These are phyloP conservation scores for Trichomonas vaginalis DNA, from an alignment of 208 protist species.

Conservation along the genomic window DNA sequence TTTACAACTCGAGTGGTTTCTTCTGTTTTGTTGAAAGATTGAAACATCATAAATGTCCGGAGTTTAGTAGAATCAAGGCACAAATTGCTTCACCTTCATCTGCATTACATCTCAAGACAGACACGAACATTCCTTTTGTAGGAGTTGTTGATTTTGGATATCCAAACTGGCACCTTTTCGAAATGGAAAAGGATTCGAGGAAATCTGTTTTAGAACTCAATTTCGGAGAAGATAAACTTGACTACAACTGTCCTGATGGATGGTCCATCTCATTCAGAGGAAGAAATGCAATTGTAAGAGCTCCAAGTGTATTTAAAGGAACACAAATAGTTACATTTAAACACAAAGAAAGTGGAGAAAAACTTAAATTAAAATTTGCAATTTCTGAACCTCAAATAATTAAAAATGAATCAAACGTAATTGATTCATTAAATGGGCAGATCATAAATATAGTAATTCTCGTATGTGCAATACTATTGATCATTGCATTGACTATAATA, in stretches of 20 bases:
- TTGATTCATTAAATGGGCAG: too few species aligned
- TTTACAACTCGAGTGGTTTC: not conserved
- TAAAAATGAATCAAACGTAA: too few species aligned
- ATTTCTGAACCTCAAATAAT: too few species aligned
- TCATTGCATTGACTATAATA: too few species aligned
- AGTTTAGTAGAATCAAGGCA: not conserved
- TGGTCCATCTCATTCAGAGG: not conserved
- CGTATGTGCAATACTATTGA: too few species aligned
- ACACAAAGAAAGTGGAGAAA: not conserved
- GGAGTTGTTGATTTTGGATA: not conserved
- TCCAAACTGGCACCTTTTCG: not conserved
- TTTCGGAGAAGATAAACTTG: not conserved
- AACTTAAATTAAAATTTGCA: not conserved
- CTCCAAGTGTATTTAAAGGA: not conserved
- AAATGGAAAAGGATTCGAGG: not conserved
- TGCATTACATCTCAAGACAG: not conserved
- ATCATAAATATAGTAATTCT: too few species aligned
- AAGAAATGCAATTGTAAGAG: not conserved
- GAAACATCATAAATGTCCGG: not conserved
- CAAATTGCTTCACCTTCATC: not conserved
- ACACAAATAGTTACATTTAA: not conserved
- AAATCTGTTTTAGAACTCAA: not conserved
- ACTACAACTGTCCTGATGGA: not conserved
- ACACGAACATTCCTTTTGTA: not conserved
- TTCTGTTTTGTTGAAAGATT: not conserved